These are phyloP conservation scores for Prunus armeniaca DNA, from an alignment of 306 rosid genomes.

Conservation along the genomic window DNA sequence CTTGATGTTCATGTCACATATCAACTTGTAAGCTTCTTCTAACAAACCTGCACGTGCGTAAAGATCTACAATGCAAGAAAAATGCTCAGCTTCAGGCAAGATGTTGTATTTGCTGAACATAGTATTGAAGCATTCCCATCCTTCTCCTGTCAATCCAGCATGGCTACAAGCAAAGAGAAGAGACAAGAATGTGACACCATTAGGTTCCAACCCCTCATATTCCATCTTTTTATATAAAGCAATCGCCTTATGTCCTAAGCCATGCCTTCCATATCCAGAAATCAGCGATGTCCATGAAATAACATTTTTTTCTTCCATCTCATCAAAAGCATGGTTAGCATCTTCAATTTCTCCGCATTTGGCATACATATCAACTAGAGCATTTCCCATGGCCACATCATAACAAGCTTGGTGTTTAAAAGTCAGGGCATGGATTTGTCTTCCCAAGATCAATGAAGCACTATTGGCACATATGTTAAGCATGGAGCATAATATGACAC, in stretches of 20 bases:
- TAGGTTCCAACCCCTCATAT: conserved; percentile 31
- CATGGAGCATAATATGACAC: conserved; percentile 28
- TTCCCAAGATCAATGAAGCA: conserved; percentile 33
- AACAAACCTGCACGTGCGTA: conserved; percentile 36
- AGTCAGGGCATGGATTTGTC: conserved; percentile 30
- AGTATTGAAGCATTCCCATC: conserved; percentile 28
- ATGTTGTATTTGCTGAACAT: conserved; percentile 28
- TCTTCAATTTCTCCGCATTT: conserved; percentile 35
- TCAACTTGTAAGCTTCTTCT: conserved; percentile 27
- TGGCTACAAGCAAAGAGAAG: conserved; percentile 43
- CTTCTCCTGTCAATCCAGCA: conserved; percentile 34
- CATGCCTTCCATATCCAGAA: conserved; percentile 37
- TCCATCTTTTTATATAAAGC: conserved; percentile 33
- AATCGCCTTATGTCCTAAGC: conserved; percentile 29
- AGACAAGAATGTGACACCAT: conserved; percentile 33
- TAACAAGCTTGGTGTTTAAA: conserved; percentile 19
- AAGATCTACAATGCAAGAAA: conserved; percentile 35
- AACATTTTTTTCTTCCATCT: conserved; percentile 32
- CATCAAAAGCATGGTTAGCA: conserved; percentile 24
- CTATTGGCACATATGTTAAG: conserved; percentile 31
- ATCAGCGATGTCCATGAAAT: conserved; percentile 34
- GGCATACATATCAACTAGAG: conserved; percentile 37
- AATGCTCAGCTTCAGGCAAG: conserved; percentile 29
- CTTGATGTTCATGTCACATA: conserved; percentile 19
- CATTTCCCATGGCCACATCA: conserved; percentile 39